phyloP scores from a whole-genome alignment of 2,329 filamentous ascomycete genomes.

The Xylariaceae sp. region DNA sequence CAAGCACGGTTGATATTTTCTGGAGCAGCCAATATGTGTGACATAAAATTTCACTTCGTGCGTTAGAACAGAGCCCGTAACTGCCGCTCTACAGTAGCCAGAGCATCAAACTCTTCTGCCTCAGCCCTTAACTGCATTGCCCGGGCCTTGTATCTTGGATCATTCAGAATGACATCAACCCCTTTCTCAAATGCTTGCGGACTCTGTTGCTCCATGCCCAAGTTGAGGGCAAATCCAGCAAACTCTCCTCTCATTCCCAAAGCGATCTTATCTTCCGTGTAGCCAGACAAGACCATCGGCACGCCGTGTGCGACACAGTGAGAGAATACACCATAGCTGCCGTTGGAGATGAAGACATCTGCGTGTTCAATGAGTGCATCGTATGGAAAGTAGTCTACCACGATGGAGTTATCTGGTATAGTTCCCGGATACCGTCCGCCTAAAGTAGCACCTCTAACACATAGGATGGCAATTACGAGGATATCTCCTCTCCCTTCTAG shows the following conservation, averaged over 20 bases:
- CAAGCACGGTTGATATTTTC: too few relatives aligned
- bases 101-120: slow-evolving; percentile 8
- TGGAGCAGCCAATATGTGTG: too few relatives aligned
- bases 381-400: slow-evolving; percentile 34
- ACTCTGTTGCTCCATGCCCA: slow-evolving; percentile 30
- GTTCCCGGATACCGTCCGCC: slow-evolving; percentile 18
- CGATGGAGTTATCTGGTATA: slow-evolving; percentile 24
- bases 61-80: slow-evolving; percentile 13
- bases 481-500: slow-evolving; percentile 39
- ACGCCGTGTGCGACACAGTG: slow-evolving; percentile 43
- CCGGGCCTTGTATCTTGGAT: slow-evolving; percentile 9
- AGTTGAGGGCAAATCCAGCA: slow-evolving; percentile 43
- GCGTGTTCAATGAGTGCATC: slow-evolving; percentile 32
- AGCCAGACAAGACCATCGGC: slow-evolving; percentile 44
- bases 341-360: slow-evolving; percentile 45
- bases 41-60: too few relatives aligned
- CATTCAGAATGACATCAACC: slow-evolving; percentile 7
- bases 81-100: slow-evolving; percentile 13
- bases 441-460: slow-evolving; percentile 25
- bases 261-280: slow-evolving; percentile 39
- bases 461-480: slow-evolving; percentile 34
- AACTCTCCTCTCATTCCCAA: slow-evolving; percentile 39
- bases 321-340: slow-evolving; percentile 45
- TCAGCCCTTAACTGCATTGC: slow-evolving; percentile 10
- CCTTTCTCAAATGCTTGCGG: slow-evolving; percentile 8